Evolutionary conservation across 495 filamentous ascomycete genomes (phyloP), one percentile per base, ranked within the genome.

Genomic region (Haplographium delicatum): DNA sequence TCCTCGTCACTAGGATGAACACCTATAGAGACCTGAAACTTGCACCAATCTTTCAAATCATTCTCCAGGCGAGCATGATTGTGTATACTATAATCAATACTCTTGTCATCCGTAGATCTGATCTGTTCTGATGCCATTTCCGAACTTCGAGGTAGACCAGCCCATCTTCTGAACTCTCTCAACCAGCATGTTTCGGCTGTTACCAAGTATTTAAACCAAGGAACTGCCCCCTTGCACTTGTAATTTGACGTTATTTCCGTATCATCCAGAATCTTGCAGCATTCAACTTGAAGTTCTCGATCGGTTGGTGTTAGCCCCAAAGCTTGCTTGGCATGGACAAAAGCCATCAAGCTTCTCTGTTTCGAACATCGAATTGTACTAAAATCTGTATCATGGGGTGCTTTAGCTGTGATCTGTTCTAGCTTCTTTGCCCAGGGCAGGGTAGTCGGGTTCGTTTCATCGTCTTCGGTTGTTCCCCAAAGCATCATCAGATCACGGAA

Each of bases 41-140:
- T 66, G 9, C 84, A 70, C 55, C 72, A 86, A 20, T 72, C 70
- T 10, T 66, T 74, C 26, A 88, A 70, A 60, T 83, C 80, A 5
- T 62, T 67, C 47, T 82, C 75, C 7, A 88, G 65, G n/a, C 81
- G 72, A 48, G 58, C 65, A 45, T 70, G 70, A 56, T 75, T 80
- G 59, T 76, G 66, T 30, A 78, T 69, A 16, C 67, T 75, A 26
- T 72, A 74, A 58, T 78, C 74, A 33, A 78, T 72, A 10, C 63
- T 72, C 52, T 58, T 71, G 4, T 70, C 70, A 52, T 79, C 73
- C 30, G 64, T 72, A 31, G 73, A 74, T 23, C 75, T 66, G 34
- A 65, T 63, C 23, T 66, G 54, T 27, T 68, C 68, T 30, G 71
- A 66, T 6, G 48, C 66, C 8, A 62, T 53, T n/a, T 62, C 59